Percentiles rank a stretch among this genome's conserved stretches.
Evolutionary conservation across 805 yeast species (phyloP).

Genomic region (Priceomyces haplophilus): DNA sequence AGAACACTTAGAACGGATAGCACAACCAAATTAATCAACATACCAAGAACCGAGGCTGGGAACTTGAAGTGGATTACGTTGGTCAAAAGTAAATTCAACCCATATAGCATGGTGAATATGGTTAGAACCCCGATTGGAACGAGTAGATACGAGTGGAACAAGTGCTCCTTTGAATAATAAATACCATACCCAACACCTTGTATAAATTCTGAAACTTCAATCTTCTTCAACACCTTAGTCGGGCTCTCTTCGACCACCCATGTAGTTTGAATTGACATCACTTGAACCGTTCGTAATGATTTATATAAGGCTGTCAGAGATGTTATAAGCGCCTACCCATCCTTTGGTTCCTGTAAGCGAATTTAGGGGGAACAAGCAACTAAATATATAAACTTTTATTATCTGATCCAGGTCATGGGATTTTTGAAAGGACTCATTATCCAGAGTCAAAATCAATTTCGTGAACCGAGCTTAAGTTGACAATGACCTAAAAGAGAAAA

Average conservation of each 20-base stretch:
- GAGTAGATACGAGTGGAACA: constrained; percentile 43
- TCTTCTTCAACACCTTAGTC: constrained; percentile 6
- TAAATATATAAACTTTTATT: too few relatives aligned
- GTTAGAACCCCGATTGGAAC: constrained; percentile 50
- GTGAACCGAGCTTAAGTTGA: too few relatives aligned
- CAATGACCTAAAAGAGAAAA: too few relatives aligned
- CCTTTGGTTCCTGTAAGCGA: too few relatives aligned
- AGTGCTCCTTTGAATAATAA: constrained; percentile 31
- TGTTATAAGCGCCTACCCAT: too few relatives aligned
- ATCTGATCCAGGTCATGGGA: too few relatives aligned
- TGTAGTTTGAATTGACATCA: neutral
- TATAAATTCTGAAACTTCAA: neutral
- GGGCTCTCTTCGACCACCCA: neutral
- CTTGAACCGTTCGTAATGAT: neutral
- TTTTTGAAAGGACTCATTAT: too few relatives aligned
- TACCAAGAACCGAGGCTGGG: constrained; percentile 70
- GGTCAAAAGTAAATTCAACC: constrained; percentile 46
- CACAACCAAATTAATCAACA: constrained; percentile 55
- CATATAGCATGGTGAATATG: constrained; percentile 48
- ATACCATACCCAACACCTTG: constrained; percentile 28
- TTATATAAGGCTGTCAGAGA: too few relatives aligned
- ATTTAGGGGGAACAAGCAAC: too few relatives aligned
- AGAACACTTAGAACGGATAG: constrained; percentile 37
- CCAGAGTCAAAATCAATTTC: too few relatives aligned
- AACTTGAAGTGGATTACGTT: constrained; percentile 47